Base-by-base conservation (phyloP, 768 basidiomycete genomes). In the Lentinula guzmanii region DNA sequence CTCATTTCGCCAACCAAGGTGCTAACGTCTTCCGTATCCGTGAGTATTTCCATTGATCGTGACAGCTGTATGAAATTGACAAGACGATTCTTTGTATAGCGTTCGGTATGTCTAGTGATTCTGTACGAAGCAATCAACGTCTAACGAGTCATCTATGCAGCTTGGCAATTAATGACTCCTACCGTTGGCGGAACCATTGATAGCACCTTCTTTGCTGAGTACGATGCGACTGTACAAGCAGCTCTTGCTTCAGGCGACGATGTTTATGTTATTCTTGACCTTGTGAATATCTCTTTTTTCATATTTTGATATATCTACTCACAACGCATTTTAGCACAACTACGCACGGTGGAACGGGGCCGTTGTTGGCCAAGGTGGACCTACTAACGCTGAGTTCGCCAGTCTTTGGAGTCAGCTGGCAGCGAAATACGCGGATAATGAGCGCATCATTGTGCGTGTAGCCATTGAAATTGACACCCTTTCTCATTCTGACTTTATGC, bases 361-460 rank as follows among this genome's bases (percentile, higher is more conserved):
- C 67, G 79, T 87, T 45, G 78, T 86, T 35, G 79, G 79, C 3
- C 82, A 85, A 68, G 86, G 84, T 35, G 83, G 84, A 15, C 84
- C 86, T 1, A 75, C 77, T 39, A 73, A 86, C 62, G 77, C 72
- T 15, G 68, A 82, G 52, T 83, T 82, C 60, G 79, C 82, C 31
- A 73, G 71, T 24, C 66, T 85, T 21, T 87, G 86, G 86, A 69
- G 69, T 53, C 74, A 77, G 58, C 73, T 87, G 55, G 86, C 86
- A 6, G 60, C 72, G 0, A 76, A 79, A 64, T 85, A 82, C 65
- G 73, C 73, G 39, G 55, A 65, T 63, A 69, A 84, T 66, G 31
- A 63, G 41, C 75, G 75, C 6, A 69, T 82, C 35, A 74, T 80
- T 7, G 79, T 81, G 57, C 71, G 75, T 42, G 28, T 4, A 28